Evolutionary conservation across 257 asterid species (phyloP), one percentile per base, ranked within the genome.

Genomic region (Rubia yunnanensis): DNA sequence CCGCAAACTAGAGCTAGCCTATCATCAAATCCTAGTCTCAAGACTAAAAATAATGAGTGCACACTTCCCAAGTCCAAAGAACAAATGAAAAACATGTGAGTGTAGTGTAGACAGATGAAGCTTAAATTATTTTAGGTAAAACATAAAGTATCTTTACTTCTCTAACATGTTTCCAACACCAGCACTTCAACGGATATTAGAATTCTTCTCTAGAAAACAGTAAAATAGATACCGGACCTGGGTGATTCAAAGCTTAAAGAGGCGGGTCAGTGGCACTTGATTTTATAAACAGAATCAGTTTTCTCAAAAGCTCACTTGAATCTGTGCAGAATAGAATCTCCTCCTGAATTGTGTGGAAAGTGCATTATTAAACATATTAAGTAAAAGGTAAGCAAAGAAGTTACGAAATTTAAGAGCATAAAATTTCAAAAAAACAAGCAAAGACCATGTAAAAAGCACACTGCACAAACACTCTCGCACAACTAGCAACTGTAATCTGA

Each of bases 291-390:
- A 53, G 62, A 59, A 86, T 66, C 67, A 85, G 73, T 73, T 68
- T 83, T 73, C 74, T 78, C 84, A 79, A 65, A 44, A 77, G 78
- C 61, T 84, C 81, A 35, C 63, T 59, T 57, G 85, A 79, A 73
- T 84, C 91, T 64, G 86, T 82, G 67, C 72, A 76, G 53, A 86
- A 54, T 63, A 88, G 80, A 62, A 88, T 81, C 58, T 88, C 96
- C 73, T 89, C 77, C 96, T 88, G 59, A 36, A 62, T 62, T 70
- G 41, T 66, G 65, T 23, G 68, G 60, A 58, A 23, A 50, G 32
- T 4, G 46, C 50, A 64, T 17, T 17, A 58, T 44, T n/a, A n/a
- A n/a, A n/a, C n/a, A n/a, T n/a, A n/a, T n/a, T n/a, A n/a, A n/a
- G n/a, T n/a, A n/a, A n/a, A n/a, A n/a, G 22, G 22, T 5, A 44